Percentiles rank a stretch among this genome's conserved stretches.
Conservation (phyloP, 345 rosid species). For the Lagerstroemia speciosa region DNA sequence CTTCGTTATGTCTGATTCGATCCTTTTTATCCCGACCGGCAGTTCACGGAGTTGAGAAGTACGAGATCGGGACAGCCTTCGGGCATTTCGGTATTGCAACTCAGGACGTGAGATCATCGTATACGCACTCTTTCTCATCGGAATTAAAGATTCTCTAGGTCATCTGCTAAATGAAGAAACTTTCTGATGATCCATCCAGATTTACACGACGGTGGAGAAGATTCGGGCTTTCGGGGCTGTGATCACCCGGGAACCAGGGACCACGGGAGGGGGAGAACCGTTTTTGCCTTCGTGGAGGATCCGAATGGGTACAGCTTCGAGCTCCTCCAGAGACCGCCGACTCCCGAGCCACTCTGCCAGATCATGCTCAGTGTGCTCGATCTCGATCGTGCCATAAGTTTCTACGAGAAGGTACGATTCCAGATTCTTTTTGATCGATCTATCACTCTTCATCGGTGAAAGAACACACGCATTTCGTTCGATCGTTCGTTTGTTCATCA, state of each 20-base stretch:
- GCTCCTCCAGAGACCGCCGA: conserved; percentile 31
- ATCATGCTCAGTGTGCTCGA: conserved; percentile 35
- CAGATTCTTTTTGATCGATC: background rate
- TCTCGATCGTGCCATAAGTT: conserved; percentile 31
- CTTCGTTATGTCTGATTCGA: background rate
- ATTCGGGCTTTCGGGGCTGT: conserved; percentile 26
- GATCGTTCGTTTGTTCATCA: background rate
- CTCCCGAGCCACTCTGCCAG: conserved; percentile 42
- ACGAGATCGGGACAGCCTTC: conserved; percentile 36
- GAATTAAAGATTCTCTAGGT: too few relatives aligned
- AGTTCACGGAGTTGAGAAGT: conserved; percentile 33
- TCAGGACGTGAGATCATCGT: conserved; percentile 20
- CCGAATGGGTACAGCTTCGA: conserved; percentile 39
- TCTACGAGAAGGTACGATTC: conserved; percentile 31
- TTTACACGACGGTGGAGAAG: conserved; percentile 21
- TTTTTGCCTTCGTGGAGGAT: conserved; percentile 38
- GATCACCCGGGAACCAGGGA: conserved; percentile 34
- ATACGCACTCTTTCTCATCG: too few relatives aligned
- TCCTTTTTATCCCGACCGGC: background rate
- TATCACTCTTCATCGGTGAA: background rate
- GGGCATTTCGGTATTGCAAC: conserved; percentile 39
- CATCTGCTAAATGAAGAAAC: background rate
- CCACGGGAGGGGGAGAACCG: conserved; percentile 26
- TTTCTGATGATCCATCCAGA: conserved; percentile 9
- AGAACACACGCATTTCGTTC: background rate